Evolutionary conservation across 2,329 filamentous ascomycete genomes (phyloP), one percentile per base, ranked within the genome.

Genomic region (Magnaporthales sp.): DNA sequence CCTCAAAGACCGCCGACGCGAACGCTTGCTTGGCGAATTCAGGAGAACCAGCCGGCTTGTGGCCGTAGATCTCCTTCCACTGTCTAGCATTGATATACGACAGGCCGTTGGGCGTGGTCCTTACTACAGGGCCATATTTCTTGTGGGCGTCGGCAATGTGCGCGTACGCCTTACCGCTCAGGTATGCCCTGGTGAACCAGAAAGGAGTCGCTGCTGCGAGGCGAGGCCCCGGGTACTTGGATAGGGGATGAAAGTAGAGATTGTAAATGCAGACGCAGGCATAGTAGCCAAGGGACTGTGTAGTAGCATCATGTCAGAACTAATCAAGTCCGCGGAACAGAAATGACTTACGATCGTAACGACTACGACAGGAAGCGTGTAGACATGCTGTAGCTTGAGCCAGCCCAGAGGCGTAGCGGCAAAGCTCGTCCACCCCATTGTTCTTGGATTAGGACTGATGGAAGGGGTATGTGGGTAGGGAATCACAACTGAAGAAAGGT

Each of bases 41-140:
- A 32, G 22, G 62, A 10, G 8, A 24, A 24, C 32, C 32, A 2
- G 67, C 69, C 26, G 68, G 63, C 13, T 68, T 68, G 54, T 73
- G 72, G 38, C 70, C 72, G 67, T 73, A 77, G 3, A 77, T 73
- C 46, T 76, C 72, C 4, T 70, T 70, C 77, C 80, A 84, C 0
- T 74, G 72, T 9, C 72, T 67, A 1, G 72, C 70, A 46, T 71
- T 67, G 63, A 73, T 75, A 70, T 78, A 82, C 5, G 77, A 77
- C 11, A 83, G 74, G 67, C 81, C 78, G 66, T 78, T 72, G 1
- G 80, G 80, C 5, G 74, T 74, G 61, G 80, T 70, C 27, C 81
- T 77, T 27, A 83, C 80, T 2, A 81, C 74, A 5, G 73, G 71
- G 15, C 81, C 81, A 68, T 80, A 80, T 26, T 70, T 70, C 10